Evolutionary conservation across 1,284 basidiomycete genomes (phyloP), one percentile per base, ranked within the genome.

Genomic region (Stereum hirsutum): DNA sequence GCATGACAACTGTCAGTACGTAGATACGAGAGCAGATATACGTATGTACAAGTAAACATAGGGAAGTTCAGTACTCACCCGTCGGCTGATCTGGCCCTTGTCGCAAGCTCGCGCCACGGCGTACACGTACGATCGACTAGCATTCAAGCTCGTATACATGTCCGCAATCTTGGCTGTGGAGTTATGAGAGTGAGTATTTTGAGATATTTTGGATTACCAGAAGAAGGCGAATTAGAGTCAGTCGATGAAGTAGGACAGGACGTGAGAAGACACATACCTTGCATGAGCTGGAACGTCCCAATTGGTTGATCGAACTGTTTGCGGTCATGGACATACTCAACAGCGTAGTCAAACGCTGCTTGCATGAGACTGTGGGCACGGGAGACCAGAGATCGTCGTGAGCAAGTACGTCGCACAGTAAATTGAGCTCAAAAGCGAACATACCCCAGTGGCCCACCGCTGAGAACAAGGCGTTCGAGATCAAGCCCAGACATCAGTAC

Each of bases 401-500:
- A 45, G 39, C 39, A 20, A n/a, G n/a, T n/a, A n/a, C n/a, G n/a
- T n/a, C n/a, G n/a, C n/a, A n/a, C n/a, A n/a, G n/a, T n/a, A 17
- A 14, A 24, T 38, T 23, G 26, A 40, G 45, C 43, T 46, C 42
- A 35, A 30, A 37, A 12, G 40, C 38, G 39, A 25, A 57, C 64
- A 45, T 56, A 78, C 75, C 78, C 78, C 28, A 82, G 67, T 6
- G 86, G 87, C 6, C 88, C 94, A 38, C 93, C 93, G 49, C 86
- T 89, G 34, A 97, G 70, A 6, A 97, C 93, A 23, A 97, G 74
- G 24, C 94, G 77, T 58, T 97, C 93, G 40, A 96, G 72, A 59
- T 97, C 93, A 27, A 97, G 70, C 0, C 93, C 94, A 23, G 86
- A 90, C 93, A 97, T 97, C 35, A 97, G 76, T 2, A 97, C 93